A percentile compares a stretch with the other conserved stretches of the same genome.
These are phyloP conservation scores for Fusarium decemcellulare DNA, from an alignment of 2,329 filamentous ascomycete genomes.

Conservation along the genomic window DNA sequence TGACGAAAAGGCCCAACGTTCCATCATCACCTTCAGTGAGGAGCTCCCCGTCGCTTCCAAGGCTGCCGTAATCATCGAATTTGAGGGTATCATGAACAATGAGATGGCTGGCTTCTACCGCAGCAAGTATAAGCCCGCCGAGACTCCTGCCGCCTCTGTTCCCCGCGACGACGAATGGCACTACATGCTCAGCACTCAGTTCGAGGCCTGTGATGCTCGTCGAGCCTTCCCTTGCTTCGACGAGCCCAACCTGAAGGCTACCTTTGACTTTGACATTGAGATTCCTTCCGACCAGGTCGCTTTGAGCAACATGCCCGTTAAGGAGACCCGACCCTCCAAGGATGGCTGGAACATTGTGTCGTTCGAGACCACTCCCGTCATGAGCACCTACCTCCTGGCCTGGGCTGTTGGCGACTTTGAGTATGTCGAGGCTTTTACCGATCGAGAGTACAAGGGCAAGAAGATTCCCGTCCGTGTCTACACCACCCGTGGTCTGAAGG, in stretches of 20 bases:
- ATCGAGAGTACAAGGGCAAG: slow-evolving; percentile 92
- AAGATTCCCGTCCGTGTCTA: slow-evolving; percentile 95
- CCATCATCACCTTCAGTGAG: slow-evolving; percentile 81
- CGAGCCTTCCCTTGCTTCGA: slow-evolving; percentile 98
- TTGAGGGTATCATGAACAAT: slow-evolving; percentile 88
- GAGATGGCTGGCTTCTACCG: slow-evolving; percentile 95
- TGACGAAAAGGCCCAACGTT: slow-evolving; percentile 87
- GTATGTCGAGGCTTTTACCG: slow-evolving; percentile 92
- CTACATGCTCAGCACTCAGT: slow-evolving; percentile 94
- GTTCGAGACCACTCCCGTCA: slow-evolving; percentile 88
- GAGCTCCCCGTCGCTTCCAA: slow-evolving; percentile 78
- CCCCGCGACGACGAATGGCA: slow-evolving; percentile 78
- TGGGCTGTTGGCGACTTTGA: slow-evolving; percentile 99
- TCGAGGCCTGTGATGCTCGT: slow-evolving; percentile 95
- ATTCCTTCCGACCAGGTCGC: slow-evolving; percentile 90
- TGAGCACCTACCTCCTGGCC: slow-evolving; percentile 92
- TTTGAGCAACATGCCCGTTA: slow-evolving; percentile 96
- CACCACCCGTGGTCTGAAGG: slow-evolving; percentile 93
- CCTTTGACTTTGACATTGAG: slow-evolving; percentile 94
- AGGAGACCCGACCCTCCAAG: slow-evolving; percentile 71
- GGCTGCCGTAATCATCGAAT: slow-evolving; percentile 78
- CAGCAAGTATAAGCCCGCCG: slow-evolving; percentile 90
- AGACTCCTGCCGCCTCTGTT: slow-evolving; percentile 80
- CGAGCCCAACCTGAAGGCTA: slow-evolving; percentile 96
- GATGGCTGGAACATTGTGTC: slow-evolving; percentile 80